phyloP scores from a whole-genome alignment of 2,329 filamentous ascomycete genomes.

The Fusarium dlaminii region DNA sequence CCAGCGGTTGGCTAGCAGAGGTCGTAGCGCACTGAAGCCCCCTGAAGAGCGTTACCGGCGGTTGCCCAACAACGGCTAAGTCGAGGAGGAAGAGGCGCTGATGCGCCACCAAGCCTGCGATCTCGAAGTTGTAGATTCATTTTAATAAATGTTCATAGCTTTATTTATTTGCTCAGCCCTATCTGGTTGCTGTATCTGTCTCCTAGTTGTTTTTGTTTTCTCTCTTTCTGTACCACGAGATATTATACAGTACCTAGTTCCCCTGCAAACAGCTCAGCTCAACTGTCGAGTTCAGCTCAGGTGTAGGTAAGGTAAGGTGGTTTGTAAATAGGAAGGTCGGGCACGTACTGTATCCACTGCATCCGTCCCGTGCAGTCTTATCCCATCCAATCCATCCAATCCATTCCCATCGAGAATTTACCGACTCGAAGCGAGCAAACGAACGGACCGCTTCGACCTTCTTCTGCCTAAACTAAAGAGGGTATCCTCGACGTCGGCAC shows the following conservation, averaged over 20 bases:
- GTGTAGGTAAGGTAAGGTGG: neutral
- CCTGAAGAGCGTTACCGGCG: slow-evolving; percentile 14
- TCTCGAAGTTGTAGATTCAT: slow-evolving; percentile 10
- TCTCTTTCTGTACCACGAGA: neutral
- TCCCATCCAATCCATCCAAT: slow-evolving; percentile 36
- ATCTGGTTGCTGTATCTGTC: neutral
- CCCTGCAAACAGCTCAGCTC: slow-evolving; percentile 22
- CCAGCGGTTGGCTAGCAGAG: slow-evolving; percentile 31
- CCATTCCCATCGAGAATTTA: slow-evolving; percentile 38
- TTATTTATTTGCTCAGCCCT: neutral
- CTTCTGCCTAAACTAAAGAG: slow-evolving; percentile 40
- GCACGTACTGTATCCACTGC: slow-evolving; percentile 37
- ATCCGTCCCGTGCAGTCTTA: slow-evolving; percentile 23
- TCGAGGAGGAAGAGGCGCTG: neutral
- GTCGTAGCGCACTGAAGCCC: slow-evolving; percentile 28
- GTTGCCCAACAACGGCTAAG: slow-evolving; percentile 36
- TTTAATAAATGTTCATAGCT: neutral
- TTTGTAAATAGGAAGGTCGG: slow-evolving; percentile 37
- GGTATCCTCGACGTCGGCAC: slow-evolving; percentile 23
- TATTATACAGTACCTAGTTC: neutral
- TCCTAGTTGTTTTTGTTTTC: neutral
- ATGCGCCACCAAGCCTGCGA: slow-evolving; percentile 16
- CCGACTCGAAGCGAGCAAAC: slow-evolving; percentile 36
- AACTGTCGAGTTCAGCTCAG: slow-evolving; percentile 12
- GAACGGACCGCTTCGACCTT: slow-evolving; percentile 31